Evolutionary conservation across 2,329 filamentous ascomycete species (phyloP).

Genomic region (Ascocoryne sarcoides): DNA sequence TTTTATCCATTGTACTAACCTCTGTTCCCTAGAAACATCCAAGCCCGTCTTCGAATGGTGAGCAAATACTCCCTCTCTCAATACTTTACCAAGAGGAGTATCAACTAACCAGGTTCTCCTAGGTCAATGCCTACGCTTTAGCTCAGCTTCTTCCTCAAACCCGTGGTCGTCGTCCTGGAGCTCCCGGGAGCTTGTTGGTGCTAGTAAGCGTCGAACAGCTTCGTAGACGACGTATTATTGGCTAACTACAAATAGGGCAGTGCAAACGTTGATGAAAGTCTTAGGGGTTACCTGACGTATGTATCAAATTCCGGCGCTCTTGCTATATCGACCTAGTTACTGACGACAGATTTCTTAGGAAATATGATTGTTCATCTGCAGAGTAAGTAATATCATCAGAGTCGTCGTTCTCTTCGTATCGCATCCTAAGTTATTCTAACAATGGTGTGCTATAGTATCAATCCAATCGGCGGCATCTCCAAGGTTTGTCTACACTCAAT

Average conservation of each 20-base stretch:
- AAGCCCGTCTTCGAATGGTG: conserved; percentile 54
- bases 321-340: too few species aligned
- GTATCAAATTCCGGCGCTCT: too few species aligned
- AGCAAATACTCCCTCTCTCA: conserved; percentile 52
- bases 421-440: too few species aligned
- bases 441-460: conserved; percentile 34
- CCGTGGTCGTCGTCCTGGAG: conserved; percentile 35
- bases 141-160: conserved; percentile 53
- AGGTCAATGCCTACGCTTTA: conserved; percentile 51
- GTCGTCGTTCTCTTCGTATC: too few species aligned
- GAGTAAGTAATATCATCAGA: conserved; percentile 11
- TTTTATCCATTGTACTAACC: background rate
- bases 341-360: conserved; percentile 28
- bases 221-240: too few species aligned
- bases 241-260: too few species aligned
- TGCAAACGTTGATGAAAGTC: conserved; percentile 53
- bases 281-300: conserved; percentile 49
- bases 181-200: conserved; percentile 52
- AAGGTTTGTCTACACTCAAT: too few species aligned
- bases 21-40: conserved; percentile 41
- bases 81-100: conserved; percentile 49
- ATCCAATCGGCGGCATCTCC: conserved; percentile 51
- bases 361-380: conserved; percentile 49
- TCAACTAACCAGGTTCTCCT: conserved; percentile 30
- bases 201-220: too few species aligned